Conservation (phyloP, 2,329 filamentous ascomycete species). For the Colletotrichum sp. region DNA sequence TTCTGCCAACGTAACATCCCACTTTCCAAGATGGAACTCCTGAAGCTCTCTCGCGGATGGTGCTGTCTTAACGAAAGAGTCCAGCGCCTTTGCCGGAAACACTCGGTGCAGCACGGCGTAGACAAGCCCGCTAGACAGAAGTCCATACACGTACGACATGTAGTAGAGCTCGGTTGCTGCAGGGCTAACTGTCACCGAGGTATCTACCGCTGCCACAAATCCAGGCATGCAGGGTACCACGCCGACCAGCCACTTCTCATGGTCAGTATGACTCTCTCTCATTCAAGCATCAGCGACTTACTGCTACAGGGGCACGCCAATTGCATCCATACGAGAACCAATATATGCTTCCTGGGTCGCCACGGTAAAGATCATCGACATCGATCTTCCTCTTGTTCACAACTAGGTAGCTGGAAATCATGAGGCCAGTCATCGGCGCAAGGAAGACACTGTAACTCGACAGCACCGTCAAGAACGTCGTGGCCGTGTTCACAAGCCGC, state of each 20-base stretch:
- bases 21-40: slow-evolving; percentile 30
- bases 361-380: slow-evolving; percentile 38
- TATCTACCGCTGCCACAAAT: slow-evolving; percentile 44
- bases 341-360: slow-evolving; percentile 36
- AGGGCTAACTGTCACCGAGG: slow-evolving; percentile 32
- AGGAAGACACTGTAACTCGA: slow-evolving; percentile 42
- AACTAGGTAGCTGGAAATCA: slow-evolving; percentile 39
- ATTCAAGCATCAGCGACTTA: slow-evolving; percentile 26
- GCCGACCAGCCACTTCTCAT: slow-evolving; percentile 40
- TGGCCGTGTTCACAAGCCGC: slow-evolving; percentile 41
- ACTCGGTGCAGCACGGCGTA: slow-evolving; percentile 34
- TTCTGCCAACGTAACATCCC: slow-evolving; percentile 32
- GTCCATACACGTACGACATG: slow-evolving; percentile 44
- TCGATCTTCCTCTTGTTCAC: slow-evolving; percentile 38
- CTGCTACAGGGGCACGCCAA: slow-evolving; percentile 43
- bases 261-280: background rate
- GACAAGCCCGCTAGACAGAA: slow-evolving; percentile 35
- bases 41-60: slow-evolving; percentile 31
- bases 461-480: slow-evolving; percentile 39
- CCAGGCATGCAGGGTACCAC: slow-evolving; percentile 45
- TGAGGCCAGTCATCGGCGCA: slow-evolving; percentile 43
- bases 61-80: slow-evolving; percentile 32
- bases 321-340: slow-evolving; percentile 46
- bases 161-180: slow-evolving; percentile 43
- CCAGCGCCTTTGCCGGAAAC: slow-evolving; percentile 31